Evolutionary conservation across 208 protist species (phyloP).

Genomic region (Willaertia magna): DNA sequence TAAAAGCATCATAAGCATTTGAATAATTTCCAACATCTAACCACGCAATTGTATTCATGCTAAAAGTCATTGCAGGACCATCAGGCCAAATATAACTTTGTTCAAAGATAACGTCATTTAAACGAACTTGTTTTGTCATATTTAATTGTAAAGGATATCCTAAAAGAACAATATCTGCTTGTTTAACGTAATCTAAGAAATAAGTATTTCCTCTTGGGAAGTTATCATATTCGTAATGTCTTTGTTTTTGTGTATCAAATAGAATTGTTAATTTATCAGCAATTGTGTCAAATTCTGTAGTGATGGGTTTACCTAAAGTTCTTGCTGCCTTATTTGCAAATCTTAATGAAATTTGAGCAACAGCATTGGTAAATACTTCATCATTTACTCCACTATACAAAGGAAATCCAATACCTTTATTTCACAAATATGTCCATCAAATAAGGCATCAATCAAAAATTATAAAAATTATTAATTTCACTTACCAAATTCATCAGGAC

Average conservation of each 20-base stretch:
- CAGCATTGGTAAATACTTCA: conserved; percentile 34
- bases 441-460: too few species aligned
- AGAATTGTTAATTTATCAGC: not conserved
- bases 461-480: too few species aligned
- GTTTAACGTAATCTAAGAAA: conserved; percentile 19
- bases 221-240: not conserved
- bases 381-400: conserved; percentile 22
- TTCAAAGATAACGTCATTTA: conserved; percentile 27
- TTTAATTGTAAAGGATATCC: conserved; percentile 23
- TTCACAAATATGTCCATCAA: too few species aligned
- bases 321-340: not conserved
- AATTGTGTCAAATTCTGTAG: not conserved
- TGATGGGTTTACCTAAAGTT: not conserved
- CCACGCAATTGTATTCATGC: conserved; percentile 19
- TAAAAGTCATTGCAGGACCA: conserved; percentile 31
- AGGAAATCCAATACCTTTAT: not conserved
- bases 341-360: conserved; percentile 17
- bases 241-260: not conserved
- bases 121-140: conserved; percentile 13
- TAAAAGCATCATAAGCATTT: not conserved
- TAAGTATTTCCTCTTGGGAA: conserved; percentile 29
- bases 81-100: not conserved
- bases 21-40: conserved; percentile 16
- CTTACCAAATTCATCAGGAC: conserved; percentile 40
- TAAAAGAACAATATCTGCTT: conserved; percentile 28